phyloP scores from a whole-genome alignment of 441 rosid species.

The Melastoma candidum region DNA sequence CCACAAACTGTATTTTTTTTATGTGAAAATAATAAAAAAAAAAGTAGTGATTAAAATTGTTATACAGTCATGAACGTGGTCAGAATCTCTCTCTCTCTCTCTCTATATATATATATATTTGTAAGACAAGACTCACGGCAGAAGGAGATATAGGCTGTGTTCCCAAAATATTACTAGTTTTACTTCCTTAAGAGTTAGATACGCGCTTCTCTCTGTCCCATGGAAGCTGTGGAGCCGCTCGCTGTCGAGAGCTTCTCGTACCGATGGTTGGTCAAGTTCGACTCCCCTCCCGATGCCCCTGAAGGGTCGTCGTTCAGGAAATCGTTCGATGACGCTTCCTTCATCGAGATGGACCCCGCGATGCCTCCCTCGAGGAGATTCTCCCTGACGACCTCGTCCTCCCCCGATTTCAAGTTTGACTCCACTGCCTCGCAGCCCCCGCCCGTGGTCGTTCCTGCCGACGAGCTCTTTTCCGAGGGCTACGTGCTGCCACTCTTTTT shows the following conservation, averaged over 20 bases:
- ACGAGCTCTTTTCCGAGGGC: conserved; percentile 18
- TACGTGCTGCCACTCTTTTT: conserved; percentile 13
- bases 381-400: conserved; percentile 7
- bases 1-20: no score
- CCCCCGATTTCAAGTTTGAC: conserved; percentile 12
- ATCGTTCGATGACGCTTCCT: conserved; percentile 9
- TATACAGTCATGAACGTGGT: no score
- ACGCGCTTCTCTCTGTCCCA: no score
- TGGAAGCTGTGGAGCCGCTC: conserved; percentile 4
- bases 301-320: conserved; percentile 2
- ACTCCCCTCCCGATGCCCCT: neutral
- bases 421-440: conserved; percentile 2
- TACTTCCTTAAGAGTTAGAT: no score
- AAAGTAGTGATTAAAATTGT: no score
- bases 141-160: no score
- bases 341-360: conserved; percentile 20
- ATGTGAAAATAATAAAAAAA: no score
- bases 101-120: no score
- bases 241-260: conserved; percentile 16
- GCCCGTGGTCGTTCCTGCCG: conserved; percentile 10
- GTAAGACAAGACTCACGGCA: no score
- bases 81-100: no score
- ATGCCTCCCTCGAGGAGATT: conserved; percentile 16
- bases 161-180: no score
- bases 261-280: conserved; percentile 15